Evolutionary conservation across 1,284 basidiomycete species (phyloP).

Genomic region (Coriolopsis trogii): DNA sequence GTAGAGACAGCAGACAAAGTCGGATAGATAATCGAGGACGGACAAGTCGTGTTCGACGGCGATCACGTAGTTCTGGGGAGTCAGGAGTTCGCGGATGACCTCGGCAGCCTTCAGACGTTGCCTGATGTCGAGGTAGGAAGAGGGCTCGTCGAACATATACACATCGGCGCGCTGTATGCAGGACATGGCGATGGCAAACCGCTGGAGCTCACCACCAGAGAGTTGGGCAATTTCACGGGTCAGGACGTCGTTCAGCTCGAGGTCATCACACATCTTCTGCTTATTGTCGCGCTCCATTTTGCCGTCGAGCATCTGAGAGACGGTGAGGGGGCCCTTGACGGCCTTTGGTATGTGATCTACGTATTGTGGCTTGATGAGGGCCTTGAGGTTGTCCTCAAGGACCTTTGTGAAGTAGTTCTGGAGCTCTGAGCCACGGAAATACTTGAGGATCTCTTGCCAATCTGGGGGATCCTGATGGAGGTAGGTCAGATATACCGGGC

Average conservation of each 20-base stretch:
- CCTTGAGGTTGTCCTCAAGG: conserved; percentile 97
- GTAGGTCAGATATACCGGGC: conserved; percentile 10
- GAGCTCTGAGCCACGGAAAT: conserved; percentile 95
- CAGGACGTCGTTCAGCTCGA: conserved; percentile 86
- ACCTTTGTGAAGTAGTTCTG: conserved; percentile 99
- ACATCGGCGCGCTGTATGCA: conserved; percentile 93
- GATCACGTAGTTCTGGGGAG: conserved; percentile 86
- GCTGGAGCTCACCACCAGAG: conserved; percentile 94
- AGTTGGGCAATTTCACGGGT: conserved; percentile 84
- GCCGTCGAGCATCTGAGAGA: conserved; percentile 88
- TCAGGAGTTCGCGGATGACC: conserved; percentile 87
- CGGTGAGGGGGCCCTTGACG: conserved; percentile 88
- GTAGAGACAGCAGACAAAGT: conserved; percentile 96
- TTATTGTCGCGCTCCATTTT: conserved; percentile 87
- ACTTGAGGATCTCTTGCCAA: conserved; percentile 96
- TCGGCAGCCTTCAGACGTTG: conserved; percentile 96
- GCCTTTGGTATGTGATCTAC: conserved; percentile 97
- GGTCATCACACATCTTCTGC: conserved; percentile 76
- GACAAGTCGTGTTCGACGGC: conserved; percentile 98
- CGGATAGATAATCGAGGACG: conserved; percentile 95
- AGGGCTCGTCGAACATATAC: conserved; percentile 96
- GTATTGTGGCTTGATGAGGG: conserved; percentile 98
- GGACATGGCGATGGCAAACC: conserved; percentile 94
- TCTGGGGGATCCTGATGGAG: conserved; percentile 83
- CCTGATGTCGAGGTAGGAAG: conserved; percentile 94